A percentile compares a stretch with the other conserved stretches of the same genome.
These are phyloP conservation scores for Lentinula detonsa DNA, from an alignment of 768 basidiomycete species.

Conservation along the genomic window DNA sequence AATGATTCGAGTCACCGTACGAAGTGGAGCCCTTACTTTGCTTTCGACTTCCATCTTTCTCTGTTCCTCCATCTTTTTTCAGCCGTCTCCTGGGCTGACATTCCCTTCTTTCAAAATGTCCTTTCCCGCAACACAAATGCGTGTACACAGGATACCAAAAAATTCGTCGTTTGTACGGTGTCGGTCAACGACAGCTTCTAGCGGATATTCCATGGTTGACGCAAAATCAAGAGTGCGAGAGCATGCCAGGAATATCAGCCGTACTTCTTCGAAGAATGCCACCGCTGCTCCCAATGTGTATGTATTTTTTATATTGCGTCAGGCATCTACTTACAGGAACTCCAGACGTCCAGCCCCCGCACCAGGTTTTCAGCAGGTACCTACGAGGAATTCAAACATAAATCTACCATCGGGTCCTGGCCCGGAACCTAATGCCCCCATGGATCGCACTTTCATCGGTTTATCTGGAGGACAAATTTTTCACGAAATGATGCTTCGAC, in stretches of 20 bases:
- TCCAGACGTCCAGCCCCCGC: conserved; percentile 57
- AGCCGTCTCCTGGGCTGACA: conserved; percentile 5
- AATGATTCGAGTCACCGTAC: conserved; percentile 1
- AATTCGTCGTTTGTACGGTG: conserved; percentile 35
- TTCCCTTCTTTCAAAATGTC: conserved; percentile 29
- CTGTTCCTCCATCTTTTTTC: conserved; percentile 4
- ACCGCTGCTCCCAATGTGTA: conserved; percentile 59
- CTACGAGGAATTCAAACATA: conserved; percentile 29
- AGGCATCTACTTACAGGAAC: not conserved
- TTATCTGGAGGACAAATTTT: conserved; percentile 96
- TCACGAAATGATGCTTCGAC: conserved; percentile 99
- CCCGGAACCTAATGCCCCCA: conserved; percentile 36
- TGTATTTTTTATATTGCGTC: conserved; percentile 16
- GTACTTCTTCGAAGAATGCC: conserved; percentile 55
- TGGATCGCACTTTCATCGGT: conserved; percentile 87
- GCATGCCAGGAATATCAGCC: conserved; percentile 70
- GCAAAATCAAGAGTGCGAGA: conserved; percentile 79
- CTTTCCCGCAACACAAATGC: conserved; percentile 34
- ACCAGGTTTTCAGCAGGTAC: conserved; percentile 49
- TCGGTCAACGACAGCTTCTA: conserved; percentile 41
- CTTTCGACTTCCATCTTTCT: conserved; percentile 3
- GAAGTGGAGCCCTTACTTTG: not conserved
- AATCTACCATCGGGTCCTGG: conserved; percentile 27
- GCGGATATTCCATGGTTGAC: conserved; percentile 53
- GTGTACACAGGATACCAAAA: conserved; percentile 30